Conservation (phyloP, 169 alveolate species). For the Plasmodium berghei region DNA sequence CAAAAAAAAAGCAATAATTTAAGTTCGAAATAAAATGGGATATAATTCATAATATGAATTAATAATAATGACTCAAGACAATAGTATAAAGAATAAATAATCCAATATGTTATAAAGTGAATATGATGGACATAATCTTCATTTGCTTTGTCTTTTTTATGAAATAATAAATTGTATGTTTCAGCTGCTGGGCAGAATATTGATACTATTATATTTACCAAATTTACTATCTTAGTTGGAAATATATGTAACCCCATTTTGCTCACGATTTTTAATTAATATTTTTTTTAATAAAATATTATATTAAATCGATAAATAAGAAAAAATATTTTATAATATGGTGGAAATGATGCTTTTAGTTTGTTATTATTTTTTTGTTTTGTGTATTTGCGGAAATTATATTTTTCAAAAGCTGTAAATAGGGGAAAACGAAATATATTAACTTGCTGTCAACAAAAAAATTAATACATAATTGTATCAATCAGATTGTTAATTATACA, state of each 20-base stretch:
- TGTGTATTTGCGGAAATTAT: background rate
- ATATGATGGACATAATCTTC: constrained; percentile 72
- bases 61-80: constrained; percentile 75
- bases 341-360: background rate
- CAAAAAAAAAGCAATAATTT: constrained; percentile 83
- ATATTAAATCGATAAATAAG: background rate
- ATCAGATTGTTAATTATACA: too few relatives aligned
- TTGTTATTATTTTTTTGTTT: too few relatives aligned
- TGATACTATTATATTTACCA: constrained; percentile 60
- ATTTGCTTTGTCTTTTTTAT: constrained; percentile 47
- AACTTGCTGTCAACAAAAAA: background rate
- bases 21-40: constrained; percentile 83
- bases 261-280: constrained; percentile 17
- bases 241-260: constrained; percentile 66
- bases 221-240: constrained; percentile 51
- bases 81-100: constrained; percentile 76
- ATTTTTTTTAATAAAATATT: constrained; percentile 6
- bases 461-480: too few relatives aligned
- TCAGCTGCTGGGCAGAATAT: constrained; percentile 61
- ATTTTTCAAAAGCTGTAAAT: background rate
- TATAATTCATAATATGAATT: constrained; percentile 47
- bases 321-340: background rate
- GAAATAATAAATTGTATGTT: constrained; percentile 52
- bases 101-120: constrained; percentile 84
- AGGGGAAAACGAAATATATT: background rate